Percentiles rank a stretch among this genome's conserved stretches.
These are phyloP conservation scores for Fusarium penzigii DNA, from an alignment of 2,329 filamentous ascomycete species.

Conservation along the genomic window DNA sequence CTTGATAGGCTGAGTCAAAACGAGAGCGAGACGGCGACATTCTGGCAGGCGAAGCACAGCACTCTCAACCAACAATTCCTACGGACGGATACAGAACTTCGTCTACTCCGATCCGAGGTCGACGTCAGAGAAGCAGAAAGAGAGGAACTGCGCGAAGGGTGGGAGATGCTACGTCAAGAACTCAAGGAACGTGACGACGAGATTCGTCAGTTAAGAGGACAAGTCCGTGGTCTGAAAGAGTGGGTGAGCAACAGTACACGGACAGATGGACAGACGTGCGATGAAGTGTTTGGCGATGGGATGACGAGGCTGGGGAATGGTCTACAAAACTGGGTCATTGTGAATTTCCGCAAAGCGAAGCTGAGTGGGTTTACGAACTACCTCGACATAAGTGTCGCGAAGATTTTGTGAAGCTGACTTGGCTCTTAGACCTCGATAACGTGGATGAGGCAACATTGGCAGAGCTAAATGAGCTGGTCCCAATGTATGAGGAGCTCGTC, in stretches of 20 bases:
- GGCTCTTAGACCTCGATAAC: constrained; percentile 43
- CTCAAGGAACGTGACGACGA: constrained; percentile 56
- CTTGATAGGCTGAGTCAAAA: constrained; percentile 54
- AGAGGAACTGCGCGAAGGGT: constrained; percentile 51
- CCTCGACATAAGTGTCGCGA: no score
- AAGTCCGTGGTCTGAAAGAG: constrained; percentile 69
- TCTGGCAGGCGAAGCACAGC: constrained; percentile 60
- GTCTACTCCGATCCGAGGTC: constrained; percentile 51
- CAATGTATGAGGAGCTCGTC: constrained; percentile 58
- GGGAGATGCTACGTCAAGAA: constrained; percentile 48
- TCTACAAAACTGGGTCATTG: constrained; percentile 74
- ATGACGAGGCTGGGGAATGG: constrained; percentile 65
- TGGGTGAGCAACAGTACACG: constrained; percentile 70
- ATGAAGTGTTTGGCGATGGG: constrained; percentile 65
- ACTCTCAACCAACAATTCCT: constrained; percentile 53
- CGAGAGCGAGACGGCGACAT: constrained; percentile 56
- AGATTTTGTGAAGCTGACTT: not conserved
- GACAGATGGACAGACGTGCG: constrained; percentile 61
- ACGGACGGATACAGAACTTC: constrained; percentile 53
- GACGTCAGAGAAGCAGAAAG: constrained; percentile 48
- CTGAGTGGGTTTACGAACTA: constrained; percentile 43
- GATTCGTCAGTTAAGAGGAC: constrained; percentile 53
- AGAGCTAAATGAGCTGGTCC: constrained; percentile 51
- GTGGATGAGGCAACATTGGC: constrained; percentile 43
- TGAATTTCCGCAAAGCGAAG: constrained; percentile 65